A percentile compares a stretch with the other conserved stretches of the same genome.
These are phyloP conservation scores for Dryas octopetala DNA, from an alignment of 306 rosid genomes.

Conservation along the genomic window DNA sequence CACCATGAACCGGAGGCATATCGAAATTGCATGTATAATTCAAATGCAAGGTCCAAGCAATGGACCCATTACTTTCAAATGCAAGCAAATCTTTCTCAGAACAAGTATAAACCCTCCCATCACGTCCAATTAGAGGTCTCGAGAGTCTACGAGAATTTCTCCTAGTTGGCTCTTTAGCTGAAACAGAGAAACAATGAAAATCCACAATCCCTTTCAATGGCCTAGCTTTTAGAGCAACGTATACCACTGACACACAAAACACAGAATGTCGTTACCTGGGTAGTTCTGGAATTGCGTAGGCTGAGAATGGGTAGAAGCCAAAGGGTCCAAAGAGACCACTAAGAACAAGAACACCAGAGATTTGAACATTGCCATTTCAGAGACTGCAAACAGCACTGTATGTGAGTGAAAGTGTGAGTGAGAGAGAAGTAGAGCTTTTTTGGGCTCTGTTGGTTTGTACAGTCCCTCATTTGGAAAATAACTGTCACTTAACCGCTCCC, in stretches of 20 bases:
- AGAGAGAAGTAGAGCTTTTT: neutral
- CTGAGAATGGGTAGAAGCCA: constrained; percentile 7
- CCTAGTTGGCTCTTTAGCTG: constrained; percentile 20
- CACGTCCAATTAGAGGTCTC: constrained; percentile 54
- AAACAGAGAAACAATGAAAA: neutral
- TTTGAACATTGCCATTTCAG: constrained; percentile 22
- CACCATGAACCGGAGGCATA: constrained; percentile 56
- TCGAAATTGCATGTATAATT: constrained; percentile 49
- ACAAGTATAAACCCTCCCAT: constrained; percentile 62
- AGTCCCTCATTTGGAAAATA: neutral
- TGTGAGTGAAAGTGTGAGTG: too few species aligned
- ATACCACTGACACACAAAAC: neutral
- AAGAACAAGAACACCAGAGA: neutral
- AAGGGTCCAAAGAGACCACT: constrained; percentile 7
- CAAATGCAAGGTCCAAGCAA: constrained; percentile 59
- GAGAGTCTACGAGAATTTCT: constrained; percentile 42
- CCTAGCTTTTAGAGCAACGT: neutral
- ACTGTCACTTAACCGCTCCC: constrained; percentile 25
- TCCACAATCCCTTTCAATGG: neutral
- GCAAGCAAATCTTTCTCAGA: constrained; percentile 48
- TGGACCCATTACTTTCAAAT: constrained; percentile 64
- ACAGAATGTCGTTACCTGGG: neutral
- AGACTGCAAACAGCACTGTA: neutral
- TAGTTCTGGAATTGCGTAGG: constrained; percentile 7
- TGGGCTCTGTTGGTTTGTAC: neutral